Conservation (phyloP, 2,329 filamentous ascomycete genomes). For the Neobulgaria alba region DNA sequence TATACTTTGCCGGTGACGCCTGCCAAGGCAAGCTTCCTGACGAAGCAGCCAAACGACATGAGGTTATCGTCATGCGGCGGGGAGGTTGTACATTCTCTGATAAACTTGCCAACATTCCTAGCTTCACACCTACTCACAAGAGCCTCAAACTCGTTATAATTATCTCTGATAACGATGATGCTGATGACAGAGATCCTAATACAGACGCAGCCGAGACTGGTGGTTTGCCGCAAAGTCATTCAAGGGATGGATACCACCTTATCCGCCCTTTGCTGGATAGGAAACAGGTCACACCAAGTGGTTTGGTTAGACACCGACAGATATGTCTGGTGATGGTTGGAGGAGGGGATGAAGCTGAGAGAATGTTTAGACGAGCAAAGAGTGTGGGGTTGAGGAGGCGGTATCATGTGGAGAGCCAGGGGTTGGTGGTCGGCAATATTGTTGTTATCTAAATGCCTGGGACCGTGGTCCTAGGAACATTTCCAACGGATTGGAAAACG, state of each 20-base stretch:
- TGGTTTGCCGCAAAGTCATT: background rate
- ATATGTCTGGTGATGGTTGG: slow-evolving; percentile 79
- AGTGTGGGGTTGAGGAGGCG: slow-evolving; percentile 68
- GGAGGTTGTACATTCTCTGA: slow-evolving; percentile 77
- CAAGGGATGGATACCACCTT: slow-evolving; percentile 16
- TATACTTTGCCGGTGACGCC: slow-evolving; percentile 63
- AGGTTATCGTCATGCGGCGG: slow-evolving; percentile 73
- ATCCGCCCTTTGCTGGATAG: slow-evolving; percentile 66
- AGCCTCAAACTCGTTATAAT: slow-evolving; percentile 76
- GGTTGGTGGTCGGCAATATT: slow-evolving; percentile 69
- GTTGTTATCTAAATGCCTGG: slow-evolving; percentile 41
- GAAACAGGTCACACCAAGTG: slow-evolving; percentile 43
- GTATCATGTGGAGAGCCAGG: slow-evolving; percentile 75
- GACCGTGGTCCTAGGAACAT: background rate
- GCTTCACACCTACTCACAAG: slow-evolving; percentile 51
- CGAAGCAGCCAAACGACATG: slow-evolving; percentile 46
- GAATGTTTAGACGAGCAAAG: slow-evolving; percentile 51
- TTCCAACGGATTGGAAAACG: background rate
- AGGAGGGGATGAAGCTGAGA: slow-evolving; percentile 58
- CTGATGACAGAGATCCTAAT: slow-evolving; percentile 15
- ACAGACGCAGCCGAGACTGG: slow-evolving; percentile 28
- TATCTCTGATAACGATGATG: slow-evolving; percentile 39
- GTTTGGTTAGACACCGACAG: slow-evolving; percentile 40
- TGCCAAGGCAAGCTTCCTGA: slow-evolving; percentile 48
- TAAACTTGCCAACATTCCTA: slow-evolving; percentile 80